Base-by-base conservation (phyloP, 176 grass and related monocot genomes). In the Avena atlantica region DNA sequence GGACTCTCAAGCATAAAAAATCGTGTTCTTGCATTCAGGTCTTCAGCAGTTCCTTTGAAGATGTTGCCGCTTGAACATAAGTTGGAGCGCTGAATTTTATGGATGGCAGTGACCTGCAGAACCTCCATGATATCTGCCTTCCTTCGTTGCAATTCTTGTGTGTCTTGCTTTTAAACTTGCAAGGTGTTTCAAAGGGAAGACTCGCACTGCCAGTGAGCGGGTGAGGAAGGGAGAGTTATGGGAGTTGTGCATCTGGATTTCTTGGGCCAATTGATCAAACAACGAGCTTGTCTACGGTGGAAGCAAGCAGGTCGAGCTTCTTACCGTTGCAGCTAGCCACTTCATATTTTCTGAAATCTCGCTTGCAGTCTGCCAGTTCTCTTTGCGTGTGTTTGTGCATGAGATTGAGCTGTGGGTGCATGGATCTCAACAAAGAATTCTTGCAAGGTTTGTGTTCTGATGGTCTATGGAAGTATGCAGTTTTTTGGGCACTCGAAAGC, bases 271-370 rank as follows among this genome's bases (percentile, higher is more conserved):
- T 86, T 91, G 45, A 92, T 94, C 63, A 90, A 87, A 87, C 86
- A 85, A 85, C 82, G 90, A 92, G 86, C 94, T 75, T 91, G 88
- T 90, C 52, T 94, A 61, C 73, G 88, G 61, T 90, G 90, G 83
- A 87, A 97, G 79, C 92, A 97, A 90, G 88, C 90, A 17, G 88
- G 90, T 10, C 88, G 92, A 62, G 94, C 79, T n/a, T 97, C 92
- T 65, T 97, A 97, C 79, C 75, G 86, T 60, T 89, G 92, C 40
- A 94, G 94, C 56, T 97, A 92, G 87, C 19, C 16, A 81, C 71
- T 73, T 45, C 42, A 48, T 67, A 40, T 55, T 81, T 31, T 82
- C 37, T 82, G 48, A 66, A 56, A 84, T 50, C 66, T 79, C 23
- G 52, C 36, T 61, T 2, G 19, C 81, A 63, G 15, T 59, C 79